Conservation (phyloP, 257 asterid species). For the Buddleja alternifolia region DNA sequence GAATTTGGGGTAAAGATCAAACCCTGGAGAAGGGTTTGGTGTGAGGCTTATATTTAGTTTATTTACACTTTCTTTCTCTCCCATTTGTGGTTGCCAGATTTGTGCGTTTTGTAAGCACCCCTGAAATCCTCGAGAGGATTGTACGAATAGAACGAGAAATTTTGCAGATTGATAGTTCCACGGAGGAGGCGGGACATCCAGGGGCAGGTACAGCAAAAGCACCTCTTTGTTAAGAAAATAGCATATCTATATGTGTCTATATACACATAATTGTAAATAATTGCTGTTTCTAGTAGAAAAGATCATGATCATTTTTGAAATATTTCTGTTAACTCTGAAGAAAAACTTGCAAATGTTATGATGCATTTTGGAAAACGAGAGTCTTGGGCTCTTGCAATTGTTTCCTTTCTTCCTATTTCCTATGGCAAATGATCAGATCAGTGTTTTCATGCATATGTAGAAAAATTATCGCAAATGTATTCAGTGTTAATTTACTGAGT, state of each 20-base stretch:
- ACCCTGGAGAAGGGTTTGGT: conserved; percentile 13
- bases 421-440: background rate
- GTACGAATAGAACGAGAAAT: conserved; percentile 68
- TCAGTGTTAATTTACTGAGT: background rate
- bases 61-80: background rate
- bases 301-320: background rate
- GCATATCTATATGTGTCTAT: background rate
- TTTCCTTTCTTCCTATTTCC: background rate
- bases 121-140: conserved; percentile 86
- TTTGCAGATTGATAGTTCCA: conserved; percentile 71
- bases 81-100: conserved; percentile 55
- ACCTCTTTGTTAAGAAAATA: background rate
- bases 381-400: background rate
- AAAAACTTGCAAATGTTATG: background rate
- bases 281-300: background rate
- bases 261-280: background rate
- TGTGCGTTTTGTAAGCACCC: conserved; percentile 84
- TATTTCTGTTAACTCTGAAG: background rate
- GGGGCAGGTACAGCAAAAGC: conserved; percentile 45
- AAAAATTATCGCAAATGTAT: background rate
- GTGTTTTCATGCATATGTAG: conserved; percentile 1
- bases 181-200: conserved; percentile 39
- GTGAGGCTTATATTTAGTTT: conserved; percentile 6
- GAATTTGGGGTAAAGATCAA: conserved; percentile 7
- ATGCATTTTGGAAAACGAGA: conserved; percentile 6